phyloP scores from a whole-genome alignment of 1,284 basidiomycete genomes.

The Trichosporon asahii region DNA sequence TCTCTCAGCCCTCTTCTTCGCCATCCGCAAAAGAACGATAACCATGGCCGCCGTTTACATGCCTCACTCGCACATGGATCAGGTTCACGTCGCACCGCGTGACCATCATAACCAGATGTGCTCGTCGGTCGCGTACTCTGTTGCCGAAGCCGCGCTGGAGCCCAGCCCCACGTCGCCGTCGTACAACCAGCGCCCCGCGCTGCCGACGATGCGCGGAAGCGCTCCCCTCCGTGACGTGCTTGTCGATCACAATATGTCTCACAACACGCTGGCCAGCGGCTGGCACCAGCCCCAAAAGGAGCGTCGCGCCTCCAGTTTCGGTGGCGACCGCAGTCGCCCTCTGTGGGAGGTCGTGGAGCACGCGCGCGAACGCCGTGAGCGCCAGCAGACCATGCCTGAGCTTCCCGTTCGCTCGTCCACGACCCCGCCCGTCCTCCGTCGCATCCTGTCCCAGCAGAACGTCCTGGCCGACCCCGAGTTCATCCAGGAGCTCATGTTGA shows the following conservation, averaged over 20 bases:
- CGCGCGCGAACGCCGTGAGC: slow-evolving; percentile 38
- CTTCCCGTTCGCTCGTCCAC: slow-evolving; percentile 21
- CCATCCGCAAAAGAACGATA: not conserved
- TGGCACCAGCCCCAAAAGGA: slow-evolving; percentile 6
- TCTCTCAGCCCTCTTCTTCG: not conserved
- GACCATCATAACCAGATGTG: slow-evolving; percentile 4
- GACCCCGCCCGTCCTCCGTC: slow-evolving; percentile 36
- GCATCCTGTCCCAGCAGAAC: slow-evolving; percentile 15
- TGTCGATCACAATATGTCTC: slow-evolving; percentile 2
- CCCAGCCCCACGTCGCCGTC: slow-evolving; percentile 45
- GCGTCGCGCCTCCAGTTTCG: slow-evolving; percentile 20
- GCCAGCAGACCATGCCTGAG: slow-evolving; percentile 22
- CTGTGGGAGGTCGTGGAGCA: slow-evolving; percentile 44
- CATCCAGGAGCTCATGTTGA: slow-evolving; percentile 25
- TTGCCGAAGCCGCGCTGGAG: slow-evolving; percentile 47
- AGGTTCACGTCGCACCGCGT: not conserved
- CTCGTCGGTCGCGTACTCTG: slow-evolving; percentile 37
- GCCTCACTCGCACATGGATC: slow-evolving; percentile 6
- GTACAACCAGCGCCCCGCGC: slow-evolving; percentile 17
- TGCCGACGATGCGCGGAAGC: not conserved
- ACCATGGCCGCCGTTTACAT: slow-evolving; percentile 14
- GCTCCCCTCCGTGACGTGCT: not conserved
- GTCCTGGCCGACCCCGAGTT: slow-evolving; percentile 15
- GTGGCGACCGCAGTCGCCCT: slow-evolving; percentile 22
- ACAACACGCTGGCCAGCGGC: not conserved